phyloP scores from a whole-genome alignment of 768 basidiomycete genomes.

The Leccinum truebloodii region DNA sequence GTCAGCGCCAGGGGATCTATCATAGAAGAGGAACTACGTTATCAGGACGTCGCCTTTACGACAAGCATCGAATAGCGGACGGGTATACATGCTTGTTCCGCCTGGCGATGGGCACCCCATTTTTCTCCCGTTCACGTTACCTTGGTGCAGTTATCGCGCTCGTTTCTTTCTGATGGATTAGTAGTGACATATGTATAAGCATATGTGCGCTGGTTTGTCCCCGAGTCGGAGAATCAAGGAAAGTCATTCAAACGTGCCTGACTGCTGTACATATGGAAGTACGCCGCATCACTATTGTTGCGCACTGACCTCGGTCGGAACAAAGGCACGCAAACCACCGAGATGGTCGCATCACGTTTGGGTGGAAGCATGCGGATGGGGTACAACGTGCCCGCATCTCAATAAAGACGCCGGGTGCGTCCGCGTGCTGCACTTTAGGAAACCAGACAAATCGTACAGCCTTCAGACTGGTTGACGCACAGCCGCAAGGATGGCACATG shows the following conservation, averaged over 20 bases:
- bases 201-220: background rate
- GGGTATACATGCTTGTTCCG: background rate
- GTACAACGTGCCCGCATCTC: conserved; percentile 4
- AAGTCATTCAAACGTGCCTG: conserved; percentile 1
- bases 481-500: background rate
- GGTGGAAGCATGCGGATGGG: conserved; percentile 9
- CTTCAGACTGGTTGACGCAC: background rate
- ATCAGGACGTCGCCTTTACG: background rate
- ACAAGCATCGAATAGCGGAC: background rate
- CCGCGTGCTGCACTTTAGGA: background rate
- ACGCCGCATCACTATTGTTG: background rate
- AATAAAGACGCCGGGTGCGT: conserved; percentile 1
- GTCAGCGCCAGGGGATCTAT: conserved; percentile 11
- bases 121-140: conserved; percentile 1
- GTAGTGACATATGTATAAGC: background rate
- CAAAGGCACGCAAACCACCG: conserved; percentile 3
- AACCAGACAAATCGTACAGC: background rate
- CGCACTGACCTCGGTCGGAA: background rate
- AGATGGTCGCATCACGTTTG: conserved; percentile 10
- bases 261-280: background rate
- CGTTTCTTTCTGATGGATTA: background rate
- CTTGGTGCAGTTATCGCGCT: background rate
- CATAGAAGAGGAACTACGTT: background rate
- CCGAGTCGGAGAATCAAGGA: background rate
- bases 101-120: background rate